Evolutionary conservation across 805 yeast genomes (phyloP), one percentile per base, ranked within the genome.

Genomic region (Pichia californica): DNA sequence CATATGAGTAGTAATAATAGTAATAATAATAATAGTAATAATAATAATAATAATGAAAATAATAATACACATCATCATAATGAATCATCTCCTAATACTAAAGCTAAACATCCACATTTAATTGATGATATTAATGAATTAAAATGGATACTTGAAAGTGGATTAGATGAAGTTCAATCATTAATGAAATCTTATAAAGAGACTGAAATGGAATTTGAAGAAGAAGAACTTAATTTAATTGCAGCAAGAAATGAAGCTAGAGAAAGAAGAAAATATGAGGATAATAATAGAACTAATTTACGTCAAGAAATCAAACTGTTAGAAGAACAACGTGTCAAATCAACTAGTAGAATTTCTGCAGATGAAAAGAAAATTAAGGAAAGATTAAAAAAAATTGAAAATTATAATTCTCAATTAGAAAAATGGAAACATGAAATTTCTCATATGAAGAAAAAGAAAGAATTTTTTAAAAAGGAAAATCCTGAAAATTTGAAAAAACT

Each of bases 81-180:
- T 44, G 21, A 32, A 46, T 11, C 54, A 50, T 15, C 57, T 49
- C 37, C 57, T 51, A 38, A 52, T 32, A 48, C 50, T 39, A 26
- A 37, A 14, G 16, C 31, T 10, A 37, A 41, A 14, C 56, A 51
- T 25, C 63, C 64, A 6, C 62, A 59, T 48, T 41, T 60, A 50
- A 68, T 57, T 46, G 60, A 56, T 7, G 71, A 70, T 52, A 66
- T 69, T 31, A 71, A 66, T 45, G 74, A 69, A 47, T 49, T 71
- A 30, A 63, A 71, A 45, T 69, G 63, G 45, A 53, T 65, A 33
- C 52, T 70, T 20, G 74, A 69, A 49, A 54, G 65, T 6, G 69
- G 70, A 2, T 64, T 70, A 34, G 73, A 67, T 23, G 73, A 69
- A 25, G 58, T 68, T 14, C 62, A 65, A 38, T 51, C 61, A 8